Percentiles rank a stretch among this genome's conserved stretches.
These are phyloP conservation scores for Serendipita sp. DNA, from an alignment of 768 basidiomycete species.

Conservation along the genomic window DNA sequence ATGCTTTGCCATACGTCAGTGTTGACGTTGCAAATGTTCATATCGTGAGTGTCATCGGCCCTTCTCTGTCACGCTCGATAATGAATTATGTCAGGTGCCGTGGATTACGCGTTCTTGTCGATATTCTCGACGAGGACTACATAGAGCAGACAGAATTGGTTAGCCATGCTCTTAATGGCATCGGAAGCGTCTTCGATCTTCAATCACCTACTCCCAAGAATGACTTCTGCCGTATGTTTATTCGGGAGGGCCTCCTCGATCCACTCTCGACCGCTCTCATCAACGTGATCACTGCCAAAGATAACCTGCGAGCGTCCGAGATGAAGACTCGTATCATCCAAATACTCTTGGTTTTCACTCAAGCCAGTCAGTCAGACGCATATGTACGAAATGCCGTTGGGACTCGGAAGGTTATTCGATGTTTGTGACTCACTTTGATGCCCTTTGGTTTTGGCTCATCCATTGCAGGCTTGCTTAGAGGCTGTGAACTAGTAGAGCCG, in stretches of 20 bases:
- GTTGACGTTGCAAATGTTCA: slow-evolving; percentile 95
- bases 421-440: slow-evolving; percentile 36
- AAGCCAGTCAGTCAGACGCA: slow-evolving; percentile 89
- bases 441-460: not conserved
- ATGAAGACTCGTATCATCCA: slow-evolving; percentile 83
- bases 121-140: slow-evolving; percentile 94
- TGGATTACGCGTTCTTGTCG: slow-evolving; percentile 84
- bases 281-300: slow-evolving; percentile 61
- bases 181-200: slow-evolving; percentile 88
- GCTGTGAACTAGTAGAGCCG: slow-evolving; percentile 75
- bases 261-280: slow-evolving; percentile 81
- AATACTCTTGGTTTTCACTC: slow-evolving; percentile 80
- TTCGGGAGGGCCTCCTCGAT: slow-evolving; percentile 85
- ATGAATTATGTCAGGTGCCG: slow-evolving; percentile 48
- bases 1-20: slow-evolving; percentile 85
- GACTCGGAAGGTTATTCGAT: slow-evolving; percentile 71
- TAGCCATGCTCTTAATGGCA: slow-evolving; percentile 84
- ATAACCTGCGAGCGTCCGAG: slow-evolving; percentile 45
- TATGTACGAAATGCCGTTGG: slow-evolving; percentile 88
- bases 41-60: slow-evolving; percentile 52
- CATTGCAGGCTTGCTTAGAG: slow-evolving; percentile 62
- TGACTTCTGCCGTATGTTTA: slow-evolving; percentile 97
- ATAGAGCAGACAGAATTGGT: slow-evolving; percentile 81
- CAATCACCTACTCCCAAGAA: slow-evolving; percentile 95
- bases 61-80: not conserved